phyloP scores from a whole-genome alignment of 1,139 yeast genomes.

The Suhomyces chickasaworum region DNA sequence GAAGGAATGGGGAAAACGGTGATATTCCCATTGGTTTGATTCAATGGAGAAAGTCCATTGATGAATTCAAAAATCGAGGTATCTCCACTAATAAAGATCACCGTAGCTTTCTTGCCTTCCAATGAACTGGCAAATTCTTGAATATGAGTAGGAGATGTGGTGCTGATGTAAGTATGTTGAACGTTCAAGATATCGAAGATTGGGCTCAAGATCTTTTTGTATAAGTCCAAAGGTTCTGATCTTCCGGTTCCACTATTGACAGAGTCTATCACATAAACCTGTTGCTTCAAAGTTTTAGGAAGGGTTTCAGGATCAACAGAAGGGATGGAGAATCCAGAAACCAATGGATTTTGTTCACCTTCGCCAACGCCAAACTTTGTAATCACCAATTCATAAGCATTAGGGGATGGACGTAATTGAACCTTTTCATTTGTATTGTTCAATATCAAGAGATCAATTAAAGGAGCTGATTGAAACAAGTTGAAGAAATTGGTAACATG shows the following conservation, averaged over 20 bases:
- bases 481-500: conserved; percentile 1
- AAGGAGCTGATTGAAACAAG: conserved; percentile 3
- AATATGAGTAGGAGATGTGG: conserved; percentile 38
- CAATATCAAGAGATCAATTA: conserved; percentile 6
- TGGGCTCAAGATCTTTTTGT: conserved; percentile 46
- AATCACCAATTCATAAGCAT: conserved; percentile 3
- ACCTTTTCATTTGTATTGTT: conserved; percentile 9
- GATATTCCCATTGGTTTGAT: conserved; percentile 18
- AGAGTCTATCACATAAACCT: conserved; percentile 50
- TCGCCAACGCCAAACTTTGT: too few relatives aligned
- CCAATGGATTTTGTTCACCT: background rate
- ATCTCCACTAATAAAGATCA: conserved; percentile 79
- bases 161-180: conserved; percentile 40
- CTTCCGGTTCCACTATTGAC: conserved; percentile 60
- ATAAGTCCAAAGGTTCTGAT: conserved; percentile 38
- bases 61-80: conserved; percentile 79
- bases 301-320: background rate
- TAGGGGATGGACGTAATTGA: conserved; percentile 3
- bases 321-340: background rate
- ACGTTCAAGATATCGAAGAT: conserved; percentile 41
- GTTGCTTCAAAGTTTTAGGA: conserved; percentile 7
- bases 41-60: conserved; percentile 44
- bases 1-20: conserved; percentile 61
- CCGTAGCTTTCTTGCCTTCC: conserved; percentile 27
- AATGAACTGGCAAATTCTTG: conserved; percentile 35